These are phyloP conservation scores for Penicillium sp. DNA, from an alignment of 2,329 filamentous ascomycete species.

Conservation along the genomic window DNA sequence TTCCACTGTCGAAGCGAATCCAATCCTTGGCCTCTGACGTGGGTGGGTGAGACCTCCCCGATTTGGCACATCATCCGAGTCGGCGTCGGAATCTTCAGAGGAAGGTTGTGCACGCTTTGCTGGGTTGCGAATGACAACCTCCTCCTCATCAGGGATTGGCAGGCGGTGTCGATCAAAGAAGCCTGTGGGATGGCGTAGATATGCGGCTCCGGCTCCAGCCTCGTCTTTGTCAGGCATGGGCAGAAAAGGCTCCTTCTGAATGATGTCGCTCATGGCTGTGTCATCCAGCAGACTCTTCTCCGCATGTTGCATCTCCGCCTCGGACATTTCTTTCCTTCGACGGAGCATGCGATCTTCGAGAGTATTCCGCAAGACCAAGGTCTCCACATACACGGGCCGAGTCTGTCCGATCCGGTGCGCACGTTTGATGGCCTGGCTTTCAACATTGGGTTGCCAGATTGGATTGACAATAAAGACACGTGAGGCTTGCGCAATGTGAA, in stretches of 20 bases:
- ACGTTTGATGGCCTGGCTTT: conserved; percentile 88
- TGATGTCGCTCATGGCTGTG: conserved; percentile 56
- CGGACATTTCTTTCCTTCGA: conserved; percentile 71
- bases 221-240: conserved; percentile 40
- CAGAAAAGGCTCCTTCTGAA: conserved; percentile 55
- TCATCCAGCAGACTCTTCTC: conserved; percentile 60
- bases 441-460: conserved; percentile 76
- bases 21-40: conserved; percentile 8
- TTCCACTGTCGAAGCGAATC: conserved; percentile 8
- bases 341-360: conserved; percentile 82
- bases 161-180: conserved; percentile 42
- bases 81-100: conserved; percentile 1
- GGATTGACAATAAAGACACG: conserved; percentile 87
- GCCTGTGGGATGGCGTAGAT: conserved; percentile 28
- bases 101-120: conserved; percentile 2
- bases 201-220: conserved; percentile 23
- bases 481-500: conserved; percentile 80
- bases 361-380: conserved; percentile 72
- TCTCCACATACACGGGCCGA: conserved; percentile 77
- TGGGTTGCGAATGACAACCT: background rate
- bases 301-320: conserved; percentile 53
- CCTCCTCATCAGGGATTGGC: conserved; percentile 33
- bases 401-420: conserved; percentile 83
- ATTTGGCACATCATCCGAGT: background rate
- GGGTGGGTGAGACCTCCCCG: background rate